Conservation (phyloP, 129 eudicot genomes). For the Chrysanthemum lavandulifolium region DNA sequence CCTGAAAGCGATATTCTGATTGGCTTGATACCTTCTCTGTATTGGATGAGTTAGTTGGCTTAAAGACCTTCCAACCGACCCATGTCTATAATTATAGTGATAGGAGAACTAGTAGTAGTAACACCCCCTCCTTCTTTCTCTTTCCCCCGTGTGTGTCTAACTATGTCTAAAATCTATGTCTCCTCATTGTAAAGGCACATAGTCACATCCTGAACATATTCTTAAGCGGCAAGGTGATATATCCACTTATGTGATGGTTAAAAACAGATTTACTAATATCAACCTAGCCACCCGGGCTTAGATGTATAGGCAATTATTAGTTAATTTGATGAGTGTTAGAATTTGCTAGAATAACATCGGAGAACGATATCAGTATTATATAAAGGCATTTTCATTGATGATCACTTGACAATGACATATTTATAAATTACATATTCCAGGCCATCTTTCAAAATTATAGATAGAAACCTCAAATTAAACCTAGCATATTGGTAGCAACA, state of each 20-base stretch:
- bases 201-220: background rate
- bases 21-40: background rate
- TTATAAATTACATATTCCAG: background rate
- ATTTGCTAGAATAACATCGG: background rate
- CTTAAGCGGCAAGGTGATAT: background rate
- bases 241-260: background rate
- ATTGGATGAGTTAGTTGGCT: background rate
- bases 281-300: no score
- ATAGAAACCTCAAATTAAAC: background rate
- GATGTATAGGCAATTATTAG: no score
- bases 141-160: no score
- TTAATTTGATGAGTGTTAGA: background rate
- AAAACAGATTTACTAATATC: no score
- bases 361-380: background rate
- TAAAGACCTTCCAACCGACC: background rate
- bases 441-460: background rate
- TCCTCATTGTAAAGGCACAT: no score
- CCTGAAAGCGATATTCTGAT: background rate
- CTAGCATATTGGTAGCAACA: background rate
- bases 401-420: background rate
- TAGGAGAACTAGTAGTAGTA: no score
- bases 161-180: no score
- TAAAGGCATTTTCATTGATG: background rate
- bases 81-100: no score
- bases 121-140: no score